Evolutionary conservation across 495 filamentous ascomycete species (phyloP), one percentile per base, ranked within the genome.

Genomic region (Daldinia loculata): DNA sequence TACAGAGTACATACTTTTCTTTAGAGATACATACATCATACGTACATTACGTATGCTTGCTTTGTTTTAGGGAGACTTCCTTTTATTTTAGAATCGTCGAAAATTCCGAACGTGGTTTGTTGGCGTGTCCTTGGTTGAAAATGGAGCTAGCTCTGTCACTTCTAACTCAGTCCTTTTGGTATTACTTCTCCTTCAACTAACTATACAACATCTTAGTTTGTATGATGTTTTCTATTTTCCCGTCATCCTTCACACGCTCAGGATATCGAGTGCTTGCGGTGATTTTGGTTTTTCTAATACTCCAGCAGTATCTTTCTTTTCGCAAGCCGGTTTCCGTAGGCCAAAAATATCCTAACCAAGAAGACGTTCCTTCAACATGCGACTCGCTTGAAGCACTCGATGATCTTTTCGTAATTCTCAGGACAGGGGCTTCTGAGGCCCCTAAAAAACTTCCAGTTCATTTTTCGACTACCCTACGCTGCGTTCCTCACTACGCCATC

Each of bases 371-470:
- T 41, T 56, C 57, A 24, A 36, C 64, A 15, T 72, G 69, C 63
- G 65, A 74, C 27, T 63, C 73, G 4, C 73, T 77, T n/a, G 64
- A 72, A 7, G 73, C 73, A 11, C 67, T 77, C n/a, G 68, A 75
- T 3, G 75, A 77, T 45, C 14, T 80, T 7, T 78, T 79, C 19
- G 69, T 79, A 29, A 71, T 85, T 27, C 74, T 87, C 11, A 83
- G 86, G 53, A 82, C 84, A 6, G 84, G 85, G 43, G 82, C 83
- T 22, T 80, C 80, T 43, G 81, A 86, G 67, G 80, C 81, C 26
- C 79, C 78, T 12, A 78, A 79, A 12, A 82, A 84, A 66, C 79
- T 86, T 15, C 80, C 85, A 12, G 81, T 79, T 11, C 84, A 86
- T 63, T 80, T 86, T 41, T 74, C 78, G 32, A 83, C 83, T 11